Evolutionary conservation across 768 basidiomycete genomes (phyloP), one percentile per base, ranked within the genome.

Genomic region (Tulasnella sp.): DNA sequence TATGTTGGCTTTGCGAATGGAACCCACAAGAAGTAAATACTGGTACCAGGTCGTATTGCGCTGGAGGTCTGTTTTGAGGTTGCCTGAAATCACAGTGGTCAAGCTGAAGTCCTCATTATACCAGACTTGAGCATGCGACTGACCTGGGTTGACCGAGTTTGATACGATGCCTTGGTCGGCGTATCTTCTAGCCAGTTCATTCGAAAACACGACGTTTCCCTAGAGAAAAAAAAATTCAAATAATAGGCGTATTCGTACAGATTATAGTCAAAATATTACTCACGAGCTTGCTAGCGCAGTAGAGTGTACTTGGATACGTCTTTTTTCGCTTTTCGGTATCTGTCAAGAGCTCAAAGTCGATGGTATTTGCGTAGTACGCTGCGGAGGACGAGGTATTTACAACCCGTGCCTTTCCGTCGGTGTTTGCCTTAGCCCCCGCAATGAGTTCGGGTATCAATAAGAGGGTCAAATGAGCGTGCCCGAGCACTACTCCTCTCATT

Each of bases 321-420:
- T 76, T 76, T 25, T 40, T 76, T 34, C 75, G 34, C 25, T 40
- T 25, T 15, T 70, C 25, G 15, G 36, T 79, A 76, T 85, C 85
- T 72, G 80, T 83, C 79, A 87, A 81, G 1, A 85, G 83, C 15
- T 85, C 83, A 77, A 82, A 88, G 78, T 85, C 15, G 67, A 71
- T 58, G n/a, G 29, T 42, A 8, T 34, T 31, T 15, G 22, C 17
- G 25, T 70, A 22, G 67, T 76, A 76, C 31, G 71, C 76, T 14
- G 45, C 77, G 19, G 36, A 36, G 1, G 77, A 78, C 2, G 75
- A 69, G 42, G 54, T 40, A 22, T 76, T 54, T 6, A 78, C 69
- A n/a, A 78, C 75, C 12, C 77, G 77, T 37, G 74, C 77, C 64
- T 77, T 78, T 5, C 52, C 52, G 19, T 78, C 77, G 11, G 67